Conservation (phyloP, 768 basidiomycete species). For the Polyporus arcularius region DNA sequence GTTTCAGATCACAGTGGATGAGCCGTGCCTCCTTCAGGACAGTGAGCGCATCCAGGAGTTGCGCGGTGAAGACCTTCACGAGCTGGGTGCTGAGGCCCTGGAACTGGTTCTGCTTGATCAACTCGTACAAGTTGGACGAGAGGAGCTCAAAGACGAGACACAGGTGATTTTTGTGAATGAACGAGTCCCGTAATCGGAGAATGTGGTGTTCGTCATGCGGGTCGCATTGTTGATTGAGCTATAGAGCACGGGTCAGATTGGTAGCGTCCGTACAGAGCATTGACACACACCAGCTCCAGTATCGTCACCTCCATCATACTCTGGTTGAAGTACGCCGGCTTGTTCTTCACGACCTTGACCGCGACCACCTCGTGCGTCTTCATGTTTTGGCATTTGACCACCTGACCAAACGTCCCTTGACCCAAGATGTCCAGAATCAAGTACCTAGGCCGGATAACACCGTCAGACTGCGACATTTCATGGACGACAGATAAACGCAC, state of each 20-base stretch:
- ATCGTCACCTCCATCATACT: conserved; percentile 99
- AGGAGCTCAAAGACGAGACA: conserved; percentile 98
- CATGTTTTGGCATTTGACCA: conserved; percentile 99
- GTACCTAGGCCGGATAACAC: conserved; percentile 56
- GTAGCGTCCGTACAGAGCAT: neutral
- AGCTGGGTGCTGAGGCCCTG: conserved; percentile 95
- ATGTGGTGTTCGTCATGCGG: conserved; percentile 97
- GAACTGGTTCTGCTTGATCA: conserved; percentile 99
- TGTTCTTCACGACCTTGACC: conserved; percentile 99
- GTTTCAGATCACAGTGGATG: conserved; percentile 98
- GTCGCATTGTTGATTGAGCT: conserved; percentile 95
- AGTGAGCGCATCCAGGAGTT: conserved; percentile 88
- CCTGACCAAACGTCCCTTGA: conserved; percentile 98
- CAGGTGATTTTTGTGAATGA: conserved; percentile 94
- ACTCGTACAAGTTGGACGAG: conserved; percentile 96
- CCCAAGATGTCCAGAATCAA: conserved; percentile 97
- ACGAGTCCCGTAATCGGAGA: conserved; percentile 90
- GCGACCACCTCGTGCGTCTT: conserved; percentile 98
- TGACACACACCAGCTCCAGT: conserved; percentile 79
- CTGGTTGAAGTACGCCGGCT: conserved; percentile 99
- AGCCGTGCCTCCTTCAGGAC: conserved; percentile 93
- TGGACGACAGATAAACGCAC: conserved; percentile 48
- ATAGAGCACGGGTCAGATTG: conserved; percentile 5
- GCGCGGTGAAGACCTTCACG: conserved; percentile 98
- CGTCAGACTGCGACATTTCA: neutral